Evolutionary conservation across 2,329 filamentous ascomycete species (phyloP).

Genomic region (Trichoderma sp.): DNA sequence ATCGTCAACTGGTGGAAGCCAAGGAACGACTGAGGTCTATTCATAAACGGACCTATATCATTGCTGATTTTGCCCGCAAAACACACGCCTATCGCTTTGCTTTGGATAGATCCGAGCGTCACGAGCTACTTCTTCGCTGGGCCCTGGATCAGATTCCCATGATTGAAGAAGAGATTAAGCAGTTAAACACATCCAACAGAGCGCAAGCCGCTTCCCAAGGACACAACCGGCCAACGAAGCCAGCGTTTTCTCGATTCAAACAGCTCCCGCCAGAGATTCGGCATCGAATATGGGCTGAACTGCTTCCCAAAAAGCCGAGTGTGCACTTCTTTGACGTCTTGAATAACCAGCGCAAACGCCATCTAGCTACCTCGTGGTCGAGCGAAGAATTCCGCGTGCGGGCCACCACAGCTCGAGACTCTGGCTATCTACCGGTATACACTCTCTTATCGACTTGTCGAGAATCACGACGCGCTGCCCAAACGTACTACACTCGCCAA

Average conservation of each 20-base stretch:
- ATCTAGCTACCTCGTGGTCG: conserved; percentile 23
- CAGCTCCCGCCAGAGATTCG: conserved; percentile 25
- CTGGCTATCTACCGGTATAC: conserved; percentile 23
- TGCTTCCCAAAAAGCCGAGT: conserved; percentile 14
- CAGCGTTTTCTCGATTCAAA: conserved; percentile 10
- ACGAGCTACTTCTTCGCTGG: conserved; percentile 34
- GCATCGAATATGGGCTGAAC: conserved; percentile 20
- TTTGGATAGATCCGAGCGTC: conserved; percentile 29
- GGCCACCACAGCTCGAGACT: conserved; percentile 19
- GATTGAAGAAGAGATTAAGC: conserved; percentile 31
- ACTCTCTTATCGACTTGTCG: conserved; percentile 15
- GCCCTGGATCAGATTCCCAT: conserved; percentile 30
- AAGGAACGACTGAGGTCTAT: neutral
- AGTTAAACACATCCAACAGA: neutral
- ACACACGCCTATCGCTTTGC: conserved; percentile 27
- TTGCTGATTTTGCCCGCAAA: conserved; percentile 20
- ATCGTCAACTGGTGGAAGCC: neutral
- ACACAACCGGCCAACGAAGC: neutral
- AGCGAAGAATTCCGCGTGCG: conserved; percentile 25
- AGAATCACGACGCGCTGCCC: neutral
- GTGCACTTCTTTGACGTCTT: conserved; percentile 27
- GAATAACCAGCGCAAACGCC: conserved; percentile 19
- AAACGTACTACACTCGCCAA: conserved; percentile 17
- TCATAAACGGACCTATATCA: neutral
- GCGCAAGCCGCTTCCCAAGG: neutral